Base-by-base conservation (phyloP, 148 eudicot species). In the Euryodendron excelsum region DNA sequence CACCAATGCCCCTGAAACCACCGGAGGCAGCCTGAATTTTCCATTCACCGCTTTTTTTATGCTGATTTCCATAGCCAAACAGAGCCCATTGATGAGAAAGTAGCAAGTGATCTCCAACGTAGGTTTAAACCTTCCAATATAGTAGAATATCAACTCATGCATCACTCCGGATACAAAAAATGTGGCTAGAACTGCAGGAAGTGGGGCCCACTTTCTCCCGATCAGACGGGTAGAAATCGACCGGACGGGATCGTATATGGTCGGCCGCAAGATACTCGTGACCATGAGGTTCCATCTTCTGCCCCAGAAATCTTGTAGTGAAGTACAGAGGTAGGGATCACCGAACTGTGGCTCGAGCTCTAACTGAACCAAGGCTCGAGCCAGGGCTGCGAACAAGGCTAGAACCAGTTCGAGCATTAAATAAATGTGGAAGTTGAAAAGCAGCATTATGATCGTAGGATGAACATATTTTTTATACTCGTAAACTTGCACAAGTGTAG, bases 1-100 rank as follows among this genome's bases (percentile, higher is more conserved):
- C 15, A 88, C 82, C 21, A 62, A 13, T 52, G 80, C 67, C 70
- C 88, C 79, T 0, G 89, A 80, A 0, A 90, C 53, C 39, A 78
- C 65, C 79, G 70, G 3, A 0, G 87, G 83, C 17, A 81, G 23
- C 45, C 59, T 34, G 72, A 80, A 73, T 27, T 30, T 72, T 2
- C 68, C 53, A 8, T 78, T 60, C 3, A 76, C 41, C 3, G 30
- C 25, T 72, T 67, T 85, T 80, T 85, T 85, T 9, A 83, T 20
- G 1, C n/a, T 48, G 3, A 77, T 69, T 30, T 87, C 90, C 17
- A 44, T 4, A 4, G 37, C 37, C 76, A 80, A 61, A 63, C 71
- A 72, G 34, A 64, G 5, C 58, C 72, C 82, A 55, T 80, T 70
- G 4, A 80, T 9, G 44, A 73, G 17, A n/a, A 80, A 73, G 66